Percentiles rank a stretch among this genome's conserved stretches.
Evolutionary conservation across 768 basidiomycete species (phyloP).

Genomic region (Podaxis carcinomalis): DNA sequence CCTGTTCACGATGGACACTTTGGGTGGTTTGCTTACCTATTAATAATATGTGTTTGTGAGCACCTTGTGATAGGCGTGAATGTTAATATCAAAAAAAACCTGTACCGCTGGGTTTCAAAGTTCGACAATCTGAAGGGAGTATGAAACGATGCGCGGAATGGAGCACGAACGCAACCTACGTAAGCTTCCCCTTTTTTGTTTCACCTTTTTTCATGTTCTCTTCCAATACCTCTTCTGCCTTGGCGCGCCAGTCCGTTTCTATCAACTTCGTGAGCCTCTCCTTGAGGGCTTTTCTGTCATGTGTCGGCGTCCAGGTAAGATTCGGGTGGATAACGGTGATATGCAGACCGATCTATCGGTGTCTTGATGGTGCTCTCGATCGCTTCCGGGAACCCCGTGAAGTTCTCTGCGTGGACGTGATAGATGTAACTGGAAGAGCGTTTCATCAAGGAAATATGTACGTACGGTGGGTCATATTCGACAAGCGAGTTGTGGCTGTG

Average conservation of each 20-base stretch:
- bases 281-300: conserved; percentile 25
- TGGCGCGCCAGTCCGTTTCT: conserved; percentile 25
- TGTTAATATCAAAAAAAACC: background rate
- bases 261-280: conserved; percentile 21
- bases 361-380: conserved; percentile 21
- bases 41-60: background rate
- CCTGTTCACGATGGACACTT: background rate
- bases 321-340: background rate
- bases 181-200: conserved; percentile 15
- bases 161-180: background rate
- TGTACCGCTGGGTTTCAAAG: background rate
- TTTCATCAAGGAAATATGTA: conserved; percentile 4
- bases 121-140: conserved; percentile 5
- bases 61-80: background rate
- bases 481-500: conserved; percentile 28
- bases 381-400: conserved; percentile 24
- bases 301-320: conserved; percentile 12
- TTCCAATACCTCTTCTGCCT: conserved; percentile 19
- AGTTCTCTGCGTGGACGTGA: conserved; percentile 24
- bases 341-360: conserved; percentile 25
- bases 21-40: background rate
- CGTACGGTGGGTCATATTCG: conserved; percentile 25
- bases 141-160: background rate
- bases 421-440: conserved; percentile 25
- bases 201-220: conserved; percentile 14